A percentile compares a stretch with the other conserved stretches of the same genome.
These are phyloP conservation scores for Phytophthora chlamydospora DNA, from an alignment of 352 stramenopile genomes.

Conservation along the genomic window DNA sequence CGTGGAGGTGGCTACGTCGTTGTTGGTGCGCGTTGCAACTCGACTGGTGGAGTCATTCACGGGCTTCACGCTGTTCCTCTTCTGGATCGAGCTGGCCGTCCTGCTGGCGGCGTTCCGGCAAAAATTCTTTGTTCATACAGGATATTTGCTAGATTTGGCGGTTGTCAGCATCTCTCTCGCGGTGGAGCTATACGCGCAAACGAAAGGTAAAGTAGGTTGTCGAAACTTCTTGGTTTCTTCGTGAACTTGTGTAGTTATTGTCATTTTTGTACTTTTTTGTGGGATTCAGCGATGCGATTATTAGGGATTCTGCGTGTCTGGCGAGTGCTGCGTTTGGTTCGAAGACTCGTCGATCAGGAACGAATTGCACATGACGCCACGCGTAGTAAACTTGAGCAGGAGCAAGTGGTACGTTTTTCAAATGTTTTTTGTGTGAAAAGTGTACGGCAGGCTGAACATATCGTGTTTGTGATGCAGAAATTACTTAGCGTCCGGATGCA, in stretches of 20 bases:
- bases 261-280: constrained; percentile 4
- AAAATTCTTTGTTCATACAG: constrained; percentile 60
- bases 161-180: constrained; percentile 40
- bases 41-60: constrained; percentile 59
- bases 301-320: constrained; percentile 64
- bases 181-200: constrained; percentile 57
- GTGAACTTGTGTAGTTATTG: constrained; percentile 14
- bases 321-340: constrained; percentile 63
- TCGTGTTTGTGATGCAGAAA: constrained; percentile 32
- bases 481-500: constrained; percentile 49
- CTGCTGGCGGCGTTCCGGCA: constrained; percentile 49
- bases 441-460: background rate
- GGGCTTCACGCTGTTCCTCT: constrained; percentile 67
- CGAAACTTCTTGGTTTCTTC: background rate
- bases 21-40: constrained; percentile 23
- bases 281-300: constrained; percentile 42
- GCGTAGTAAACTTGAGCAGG: constrained; percentile 43
- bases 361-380: constrained; percentile 47
- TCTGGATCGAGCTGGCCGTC: constrained; percentile 59
- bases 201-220: constrained; percentile 45
- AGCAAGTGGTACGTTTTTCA: constrained; percentile 46
- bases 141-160: constrained; percentile 58
- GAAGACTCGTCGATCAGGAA: constrained; percentile 57
- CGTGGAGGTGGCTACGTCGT: constrained; percentile 3
- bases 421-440: background rate